Base-by-base conservation (phyloP, 306 rosid species). In the Rubus idaeus region DNA sequence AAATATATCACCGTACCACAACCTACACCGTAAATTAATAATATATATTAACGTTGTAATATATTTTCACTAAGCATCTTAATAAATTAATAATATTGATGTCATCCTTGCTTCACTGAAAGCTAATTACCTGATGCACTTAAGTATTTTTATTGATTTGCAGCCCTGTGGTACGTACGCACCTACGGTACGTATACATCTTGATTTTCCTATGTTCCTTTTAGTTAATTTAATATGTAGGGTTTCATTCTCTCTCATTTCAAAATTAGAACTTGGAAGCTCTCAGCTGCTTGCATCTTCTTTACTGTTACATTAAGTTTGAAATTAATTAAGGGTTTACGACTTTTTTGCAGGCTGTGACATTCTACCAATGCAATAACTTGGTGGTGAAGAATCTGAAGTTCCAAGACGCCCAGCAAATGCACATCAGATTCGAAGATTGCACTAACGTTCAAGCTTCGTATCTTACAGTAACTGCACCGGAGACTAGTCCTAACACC, bases 151-250 rank as follows among this genome's bases (percentile, higher is more conserved):
- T 58, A 63, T 70, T 13, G 77, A 79, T 69, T 86, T 73, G 80
- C 90, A 95, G 98, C 86, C 98, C 49, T 95, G 98, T 93, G 35
- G n/a, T 10, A 83, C 75, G 80, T 78, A 79, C 18, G 97, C 98
- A 44, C 97, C 98, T 26, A 95, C 97, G 62, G 98, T 94, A 85
- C 51, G 89, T 76, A 4, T 16, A 8, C 0, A 14, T 35, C 5
- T 7, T 6, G 23, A 37, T 39, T 3, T 18, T 4, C 6, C 5
- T 53, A 37, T 41, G 50, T 6, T 14, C 20, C 14, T 12, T 55
- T 20, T 21, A 14, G 4, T 55, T 12, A 37, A 71, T 18, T 10
- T 5, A 71, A 49, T 5, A 20, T 10, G 66, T 5, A 12, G 26
- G 26, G 26, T 23, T 23, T 23, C 26, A 23, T 23, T 23, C 26